Conservation (phyloP, 2,329 filamentous ascomycete genomes). For the Ambrosiella xylebori region DNA sequence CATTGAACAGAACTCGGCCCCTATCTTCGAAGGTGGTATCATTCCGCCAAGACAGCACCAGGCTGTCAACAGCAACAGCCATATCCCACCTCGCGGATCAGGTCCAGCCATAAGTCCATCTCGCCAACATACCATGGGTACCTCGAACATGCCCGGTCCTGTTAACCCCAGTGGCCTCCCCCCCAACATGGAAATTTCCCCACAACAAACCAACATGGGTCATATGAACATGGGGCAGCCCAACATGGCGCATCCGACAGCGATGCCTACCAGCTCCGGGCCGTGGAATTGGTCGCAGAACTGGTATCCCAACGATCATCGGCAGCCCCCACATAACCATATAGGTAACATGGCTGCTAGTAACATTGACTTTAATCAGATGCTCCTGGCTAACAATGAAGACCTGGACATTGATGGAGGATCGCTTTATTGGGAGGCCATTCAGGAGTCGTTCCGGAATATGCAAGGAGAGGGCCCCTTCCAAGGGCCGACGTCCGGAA, state of each 20-base stretch:
- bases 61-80: background rate
- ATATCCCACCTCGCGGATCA: background rate
- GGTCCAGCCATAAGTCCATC: background rate
- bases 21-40: background rate
- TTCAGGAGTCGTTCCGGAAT: constrained; percentile 8
- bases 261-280: background rate
- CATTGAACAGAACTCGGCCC: constrained; percentile 6
- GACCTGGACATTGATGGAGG: constrained; percentile 12
- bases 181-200: background rate
- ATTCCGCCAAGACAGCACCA: too few relatives aligned
- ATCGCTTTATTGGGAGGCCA: constrained; percentile 5
- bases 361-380: background rate
- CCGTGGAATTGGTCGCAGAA: background rate
- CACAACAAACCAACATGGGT: background rate
- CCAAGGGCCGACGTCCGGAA: constrained; percentile 3
- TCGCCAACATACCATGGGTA: background rate
- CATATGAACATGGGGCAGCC: background rate
- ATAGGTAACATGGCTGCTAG: too few relatives aligned
- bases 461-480: constrained; percentile 1
- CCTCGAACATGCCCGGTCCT: background rate
- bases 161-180: background rate
- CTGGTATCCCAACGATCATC: background rate
- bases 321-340: background rate
- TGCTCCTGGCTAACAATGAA: background rate
- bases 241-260: background rate